Conservation (phyloP, 1,284 basidiomycete species). For the Thecaphora thlaspeos region DNA sequence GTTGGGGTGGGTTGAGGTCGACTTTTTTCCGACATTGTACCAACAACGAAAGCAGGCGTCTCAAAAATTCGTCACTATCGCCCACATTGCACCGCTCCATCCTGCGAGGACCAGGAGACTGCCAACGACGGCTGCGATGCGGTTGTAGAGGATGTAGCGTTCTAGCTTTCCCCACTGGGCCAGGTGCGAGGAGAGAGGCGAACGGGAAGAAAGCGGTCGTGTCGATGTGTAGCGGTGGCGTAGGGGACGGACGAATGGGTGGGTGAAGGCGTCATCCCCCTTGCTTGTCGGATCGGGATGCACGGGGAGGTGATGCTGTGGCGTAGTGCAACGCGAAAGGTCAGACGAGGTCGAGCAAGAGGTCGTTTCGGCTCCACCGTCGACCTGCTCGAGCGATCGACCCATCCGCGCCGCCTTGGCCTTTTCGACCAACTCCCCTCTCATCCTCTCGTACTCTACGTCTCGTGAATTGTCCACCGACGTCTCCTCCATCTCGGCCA, state of each 20-base stretch:
- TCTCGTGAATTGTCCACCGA: neutral
- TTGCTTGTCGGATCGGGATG: too few relatives aligned
- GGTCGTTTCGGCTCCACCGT: too few relatives aligned
- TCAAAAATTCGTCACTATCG: slow-evolving; percentile 46
- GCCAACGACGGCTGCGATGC: slow-evolving; percentile 33
- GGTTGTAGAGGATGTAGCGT: slow-evolving; percentile 38
- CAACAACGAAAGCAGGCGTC: slow-evolving; percentile 25
- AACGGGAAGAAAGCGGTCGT: slow-evolving; percentile 2
- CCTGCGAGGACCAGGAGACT: slow-evolving; percentile 37
- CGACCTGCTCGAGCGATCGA: too few relatives aligned
- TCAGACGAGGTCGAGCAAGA: too few relatives aligned
- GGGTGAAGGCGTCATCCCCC: neutral
- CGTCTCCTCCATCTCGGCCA: neutral
- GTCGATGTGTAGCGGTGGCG: too few relatives aligned
- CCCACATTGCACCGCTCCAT: slow-evolving; percentile 32
- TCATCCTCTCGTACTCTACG: too few relatives aligned
- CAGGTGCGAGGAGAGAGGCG: slow-evolving; percentile 4
- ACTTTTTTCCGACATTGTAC: too few relatives aligned
- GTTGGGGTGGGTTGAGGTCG: too few relatives aligned
- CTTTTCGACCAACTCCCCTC: too few relatives aligned
- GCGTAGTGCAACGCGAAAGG: too few relatives aligned
- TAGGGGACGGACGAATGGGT: slow-evolving; percentile 11
- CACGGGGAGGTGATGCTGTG: too few relatives aligned
- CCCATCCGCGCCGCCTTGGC: neutral
- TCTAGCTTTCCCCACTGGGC: slow-evolving; percentile 28